Conservation (phyloP, 1,284 basidiomycete genomes). For the Boletellus deceptivus region DNA sequence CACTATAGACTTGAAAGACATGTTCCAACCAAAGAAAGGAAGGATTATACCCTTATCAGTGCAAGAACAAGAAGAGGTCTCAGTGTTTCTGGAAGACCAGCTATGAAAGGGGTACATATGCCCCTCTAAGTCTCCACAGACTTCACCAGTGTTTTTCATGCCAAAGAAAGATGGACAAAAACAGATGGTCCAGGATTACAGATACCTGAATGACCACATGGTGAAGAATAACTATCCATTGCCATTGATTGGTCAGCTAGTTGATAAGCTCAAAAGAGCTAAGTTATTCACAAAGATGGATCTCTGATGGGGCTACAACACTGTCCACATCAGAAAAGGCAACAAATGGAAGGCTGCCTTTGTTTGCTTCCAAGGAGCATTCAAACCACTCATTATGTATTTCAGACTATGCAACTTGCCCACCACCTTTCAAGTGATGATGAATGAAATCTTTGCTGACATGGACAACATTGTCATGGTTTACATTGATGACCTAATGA, state of each 20-base stretch:
- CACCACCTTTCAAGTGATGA: no score
- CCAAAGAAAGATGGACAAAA: not conserved
- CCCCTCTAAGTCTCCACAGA: not conserved
- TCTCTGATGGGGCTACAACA: no score
- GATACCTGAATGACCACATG: not conserved
- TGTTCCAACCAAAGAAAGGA: not conserved
- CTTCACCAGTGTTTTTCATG: not conserved
- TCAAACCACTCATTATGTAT: not conserved
- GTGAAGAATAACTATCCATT: not conserved
- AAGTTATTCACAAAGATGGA: no score
- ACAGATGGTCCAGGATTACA: not conserved
- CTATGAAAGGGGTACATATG: not conserved
- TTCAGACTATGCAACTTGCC: not conserved
- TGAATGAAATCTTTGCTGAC: not conserved
- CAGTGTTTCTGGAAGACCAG: not conserved
- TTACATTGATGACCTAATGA: not conserved
- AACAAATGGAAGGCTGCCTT: not conserved
- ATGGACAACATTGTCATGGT: not conserved
- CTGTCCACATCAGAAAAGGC: not conserved
- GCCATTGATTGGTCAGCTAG: not conserved
- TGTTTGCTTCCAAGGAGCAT: not conserved
- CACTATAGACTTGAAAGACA: no score
- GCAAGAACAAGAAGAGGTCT: not conserved
- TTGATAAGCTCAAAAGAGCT: not conserved
- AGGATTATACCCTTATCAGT: not conserved